These are phyloP conservation scores for Pythium sukuiense DNA, from an alignment of 352 stramenopile genomes.

Conservation along the genomic window DNA sequence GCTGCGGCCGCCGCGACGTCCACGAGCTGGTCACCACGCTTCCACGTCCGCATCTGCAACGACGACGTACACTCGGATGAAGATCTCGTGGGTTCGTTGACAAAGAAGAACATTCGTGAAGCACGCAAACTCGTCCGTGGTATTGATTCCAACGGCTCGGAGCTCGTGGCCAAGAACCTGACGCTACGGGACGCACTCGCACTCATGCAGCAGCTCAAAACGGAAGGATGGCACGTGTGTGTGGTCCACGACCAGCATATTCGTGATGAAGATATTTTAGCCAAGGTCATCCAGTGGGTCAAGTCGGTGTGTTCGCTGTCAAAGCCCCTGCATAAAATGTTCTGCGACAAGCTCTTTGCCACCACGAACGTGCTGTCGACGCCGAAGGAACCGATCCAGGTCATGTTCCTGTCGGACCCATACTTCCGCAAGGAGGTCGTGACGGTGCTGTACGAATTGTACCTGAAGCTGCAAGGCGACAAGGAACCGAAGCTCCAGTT, in stretches of 20 bases:
- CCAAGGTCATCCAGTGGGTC: conserved; percentile 75
- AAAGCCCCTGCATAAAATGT: conserved; percentile 57
- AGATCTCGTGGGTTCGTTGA: conserved; percentile 94
- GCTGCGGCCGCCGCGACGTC: background rate
- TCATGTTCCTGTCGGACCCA: conserved; percentile 93
- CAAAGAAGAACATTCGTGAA: conserved; percentile 60
- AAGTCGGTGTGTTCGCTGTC: conserved; percentile 62
- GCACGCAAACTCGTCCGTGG: conserved; percentile 62
- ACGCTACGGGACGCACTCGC: conserved; percentile 55
- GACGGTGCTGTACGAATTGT: conserved; percentile 91
- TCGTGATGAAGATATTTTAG: conserved; percentile 64
- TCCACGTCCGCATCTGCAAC: conserved; percentile 96
- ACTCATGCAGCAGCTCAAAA: conserved; percentile 79
- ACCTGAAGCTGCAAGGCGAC: conserved; percentile 94
- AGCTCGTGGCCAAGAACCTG: conserved; percentile 61
- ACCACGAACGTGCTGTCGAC: conserved; percentile 28
- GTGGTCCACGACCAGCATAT: conserved; percentile 73
- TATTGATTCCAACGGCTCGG: conserved; percentile 75
- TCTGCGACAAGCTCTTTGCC: conserved; percentile 72
- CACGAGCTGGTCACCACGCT: conserved; percentile 40
- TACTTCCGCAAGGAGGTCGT: conserved; percentile 95
- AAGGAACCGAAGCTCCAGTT: conserved; percentile 95
- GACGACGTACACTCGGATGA: conserved; percentile 99
- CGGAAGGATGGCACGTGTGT: conserved; percentile 83
- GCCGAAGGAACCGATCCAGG: conserved; percentile 74